Conservation (phyloP, 768 basidiomycete species). For the Collybia nuda region DNA sequence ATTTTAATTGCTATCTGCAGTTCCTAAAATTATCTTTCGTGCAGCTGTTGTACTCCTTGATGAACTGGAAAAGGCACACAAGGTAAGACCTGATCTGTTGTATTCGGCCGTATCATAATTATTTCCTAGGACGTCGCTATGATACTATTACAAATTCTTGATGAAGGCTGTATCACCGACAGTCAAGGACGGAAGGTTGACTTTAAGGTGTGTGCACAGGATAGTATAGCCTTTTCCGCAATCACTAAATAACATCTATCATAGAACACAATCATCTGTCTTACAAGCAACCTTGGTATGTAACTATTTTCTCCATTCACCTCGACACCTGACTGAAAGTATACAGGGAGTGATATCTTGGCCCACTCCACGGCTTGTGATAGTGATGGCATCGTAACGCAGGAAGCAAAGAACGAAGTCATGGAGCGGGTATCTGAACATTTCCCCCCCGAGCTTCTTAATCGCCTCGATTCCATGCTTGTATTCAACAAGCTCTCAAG, state of each 20-base stretch:
- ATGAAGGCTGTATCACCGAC: constrained; percentile 88
- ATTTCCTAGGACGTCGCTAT: constrained; percentile 71
- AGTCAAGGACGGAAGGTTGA: constrained; percentile 91
- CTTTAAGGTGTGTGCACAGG: constrained; percentile 62
- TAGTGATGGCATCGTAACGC: constrained; percentile 61
- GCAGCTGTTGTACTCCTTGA: constrained; percentile 77
- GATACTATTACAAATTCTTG: constrained; percentile 88
- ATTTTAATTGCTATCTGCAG: background rate
- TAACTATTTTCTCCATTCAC: background rate
- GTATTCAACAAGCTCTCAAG: constrained; percentile 90
- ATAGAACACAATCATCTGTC: constrained; percentile 87
- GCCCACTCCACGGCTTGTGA: constrained; percentile 65
- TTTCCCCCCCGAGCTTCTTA: constrained; percentile 90
- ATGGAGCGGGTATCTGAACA: constrained; percentile 72
- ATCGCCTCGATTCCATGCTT: constrained; percentile 83
- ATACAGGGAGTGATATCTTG: constrained; percentile 64
- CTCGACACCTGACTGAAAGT: background rate
- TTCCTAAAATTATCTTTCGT: background rate
- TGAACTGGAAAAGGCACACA: constrained; percentile 93
- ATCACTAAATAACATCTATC: background rate
- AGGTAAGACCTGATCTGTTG: constrained; percentile 34
- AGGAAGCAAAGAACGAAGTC: constrained; percentile 63
- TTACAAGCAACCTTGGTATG: constrained; percentile 85
- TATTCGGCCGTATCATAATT: background rate
- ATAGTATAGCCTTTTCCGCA: background rate